These are phyloP conservation scores for Crucihimalaya himalaica DNA, from an alignment of 345 rosid species.

Conservation along the genomic window DNA sequence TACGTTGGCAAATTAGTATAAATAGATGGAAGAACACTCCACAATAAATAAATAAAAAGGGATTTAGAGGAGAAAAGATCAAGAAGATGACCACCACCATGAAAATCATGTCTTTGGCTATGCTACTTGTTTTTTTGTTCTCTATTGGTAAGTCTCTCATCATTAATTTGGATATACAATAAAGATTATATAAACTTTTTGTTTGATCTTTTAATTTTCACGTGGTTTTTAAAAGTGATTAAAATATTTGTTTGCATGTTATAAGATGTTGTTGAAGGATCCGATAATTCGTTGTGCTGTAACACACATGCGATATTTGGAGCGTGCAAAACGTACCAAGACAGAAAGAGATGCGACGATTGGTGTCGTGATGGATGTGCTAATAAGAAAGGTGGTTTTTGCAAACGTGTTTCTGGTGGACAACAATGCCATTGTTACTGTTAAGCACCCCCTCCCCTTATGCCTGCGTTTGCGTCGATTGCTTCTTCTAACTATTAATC, in stretches of 20 bases:
- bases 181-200: background rate
- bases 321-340: constrained; percentile 8
- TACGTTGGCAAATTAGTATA: background rate
- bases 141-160: constrained; percentile 8
- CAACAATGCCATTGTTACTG: constrained; percentile 23
- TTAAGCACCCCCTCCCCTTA: too few relatives aligned
- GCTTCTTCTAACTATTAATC: background rate
- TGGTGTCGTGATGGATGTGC: constrained; percentile 15
- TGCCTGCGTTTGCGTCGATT: background rate
- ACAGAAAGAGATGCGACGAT: constrained; percentile 1
- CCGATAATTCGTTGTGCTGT: constrained; percentile 18
- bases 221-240: background rate
- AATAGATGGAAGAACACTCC: background rate
- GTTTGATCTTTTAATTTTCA: background rate
- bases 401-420: constrained; percentile 7
- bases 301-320: constrained; percentile 26
- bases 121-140: constrained; percentile 17
- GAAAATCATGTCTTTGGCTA: constrained; percentile 13
- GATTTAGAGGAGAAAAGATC: background rate
- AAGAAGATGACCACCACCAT: constrained; percentile 18
- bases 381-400: constrained; percentile 11
- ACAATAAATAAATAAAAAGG: background rate
- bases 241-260: background rate
- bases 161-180: background rate
- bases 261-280: constrained; percentile 25